phyloP scores from a whole-genome alignment of 306 rosid species.

The Arachis hypogaea region DNA sequence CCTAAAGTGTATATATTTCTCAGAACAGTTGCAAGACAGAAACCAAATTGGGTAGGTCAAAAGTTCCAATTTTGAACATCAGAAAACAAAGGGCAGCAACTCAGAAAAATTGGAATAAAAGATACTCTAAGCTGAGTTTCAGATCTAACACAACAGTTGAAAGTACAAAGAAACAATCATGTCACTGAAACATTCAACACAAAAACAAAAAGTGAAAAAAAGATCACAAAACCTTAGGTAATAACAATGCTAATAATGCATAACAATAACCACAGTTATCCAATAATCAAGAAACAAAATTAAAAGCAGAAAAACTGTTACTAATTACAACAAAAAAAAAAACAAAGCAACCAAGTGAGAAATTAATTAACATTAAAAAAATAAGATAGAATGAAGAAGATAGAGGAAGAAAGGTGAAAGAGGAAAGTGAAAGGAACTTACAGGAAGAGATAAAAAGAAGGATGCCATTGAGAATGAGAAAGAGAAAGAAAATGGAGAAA shows the following conservation, averaged over 20 bases:
- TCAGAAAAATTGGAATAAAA: not conserved
- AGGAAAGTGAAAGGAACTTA: not conserved
- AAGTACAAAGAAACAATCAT: not conserved
- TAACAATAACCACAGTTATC: not conserved
- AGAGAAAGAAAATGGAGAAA: not conserved
- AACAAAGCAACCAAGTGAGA: not conserved
- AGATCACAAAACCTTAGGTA: not conserved
- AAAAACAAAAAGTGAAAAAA: not conserved
- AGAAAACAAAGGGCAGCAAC: not conserved
- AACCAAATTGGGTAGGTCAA: not conserved
- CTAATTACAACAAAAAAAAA: not conserved
- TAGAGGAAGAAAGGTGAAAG: not conserved
- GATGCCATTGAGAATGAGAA: not conserved
- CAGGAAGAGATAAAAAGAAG: not conserved
- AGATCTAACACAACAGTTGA: not conserved
- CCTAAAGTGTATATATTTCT: conserved; percentile 20
- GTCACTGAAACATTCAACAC: not conserved
- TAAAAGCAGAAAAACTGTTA: not conserved
- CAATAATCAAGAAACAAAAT: not conserved
- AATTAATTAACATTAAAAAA: not conserved
- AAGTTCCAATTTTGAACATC: not conserved
- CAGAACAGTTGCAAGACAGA: not conserved
- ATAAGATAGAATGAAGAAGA: not conserved
- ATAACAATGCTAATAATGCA: not conserved
- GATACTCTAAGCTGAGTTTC: not conserved